phyloP scores from a whole-genome alignment of 2,329 filamentous ascomycete species.

The Zalaria obscura region DNA sequence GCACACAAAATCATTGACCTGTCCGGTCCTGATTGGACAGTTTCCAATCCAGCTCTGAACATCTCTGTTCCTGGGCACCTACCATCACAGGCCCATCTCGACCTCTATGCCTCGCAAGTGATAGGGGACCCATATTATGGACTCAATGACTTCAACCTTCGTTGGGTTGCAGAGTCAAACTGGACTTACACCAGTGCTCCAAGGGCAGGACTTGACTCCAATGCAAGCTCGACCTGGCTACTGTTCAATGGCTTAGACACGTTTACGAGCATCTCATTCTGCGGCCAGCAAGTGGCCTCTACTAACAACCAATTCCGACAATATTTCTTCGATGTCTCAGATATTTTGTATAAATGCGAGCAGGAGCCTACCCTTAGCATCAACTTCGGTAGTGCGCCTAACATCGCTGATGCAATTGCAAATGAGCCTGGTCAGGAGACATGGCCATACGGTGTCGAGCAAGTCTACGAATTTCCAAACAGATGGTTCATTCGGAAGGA shows the following conservation, averaged over 20 bases:
- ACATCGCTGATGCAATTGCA: slow-evolving; percentile 39
- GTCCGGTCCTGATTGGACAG: slow-evolving; percentile 18
- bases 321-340: slow-evolving; percentile 43
- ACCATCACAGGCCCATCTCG: slow-evolving; percentile 46
- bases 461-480: slow-evolving; percentile 37
- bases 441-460: slow-evolving; percentile 37
- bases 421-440: slow-evolving; percentile 30
- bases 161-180: slow-evolving; percentile 44
- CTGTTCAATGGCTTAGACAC: slow-evolving; percentile 51
- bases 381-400: slow-evolving; percentile 43
- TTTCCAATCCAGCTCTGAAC: slow-evolving; percentile 29
- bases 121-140: slow-evolving; percentile 42
- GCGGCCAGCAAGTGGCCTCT: slow-evolving; percentile 37
- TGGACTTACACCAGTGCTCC: slow-evolving; percentile 46
- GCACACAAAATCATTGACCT: slow-evolving; percentile 22
- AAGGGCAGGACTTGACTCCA: slow-evolving; percentile 24
- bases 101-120: slow-evolving; percentile 38
- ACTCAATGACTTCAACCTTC: slow-evolving; percentile 44
- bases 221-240: slow-evolving; percentile 34
- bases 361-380: slow-evolving; percentile 28
- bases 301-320: slow-evolving; percentile 51
- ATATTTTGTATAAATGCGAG: slow-evolving; percentile 28
- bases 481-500: slow-evolving; percentile 46
- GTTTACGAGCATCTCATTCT: slow-evolving; percentile 42
- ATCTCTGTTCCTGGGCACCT: slow-evolving; percentile 39